Conservation (phyloP, 164 flowering plant genomes). For the Cinnamomum chago region DNA sequence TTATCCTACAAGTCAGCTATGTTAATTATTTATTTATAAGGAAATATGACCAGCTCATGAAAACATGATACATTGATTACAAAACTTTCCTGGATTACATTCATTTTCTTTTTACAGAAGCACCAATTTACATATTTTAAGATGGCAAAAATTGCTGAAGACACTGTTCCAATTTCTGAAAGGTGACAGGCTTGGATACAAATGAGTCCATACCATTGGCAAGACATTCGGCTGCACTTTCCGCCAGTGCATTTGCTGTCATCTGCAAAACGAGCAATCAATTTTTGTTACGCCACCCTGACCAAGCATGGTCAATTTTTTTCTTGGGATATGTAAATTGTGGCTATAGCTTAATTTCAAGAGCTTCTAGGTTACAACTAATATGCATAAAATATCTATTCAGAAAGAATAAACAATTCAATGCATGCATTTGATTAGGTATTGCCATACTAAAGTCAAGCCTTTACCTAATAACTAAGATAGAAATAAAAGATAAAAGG, state of each 20-base stretch:
- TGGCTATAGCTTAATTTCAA: background rate
- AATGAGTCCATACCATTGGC: slow-evolving; percentile 97
- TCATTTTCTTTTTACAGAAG: slow-evolving; percentile 27
- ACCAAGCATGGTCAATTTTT: background rate
- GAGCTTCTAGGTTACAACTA: background rate
- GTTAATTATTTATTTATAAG: background rate
- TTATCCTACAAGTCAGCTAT: background rate
- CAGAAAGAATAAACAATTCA: background rate
- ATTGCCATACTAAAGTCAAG: background rate
- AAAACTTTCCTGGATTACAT: slow-evolving; percentile 64
- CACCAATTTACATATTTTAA: slow-evolving; percentile 36
- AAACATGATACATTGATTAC: slow-evolving; percentile 45
- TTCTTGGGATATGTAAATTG: background rate
- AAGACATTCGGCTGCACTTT: slow-evolving; percentile 84
- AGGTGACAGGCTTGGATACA: slow-evolving; percentile 85
- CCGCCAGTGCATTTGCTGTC: slow-evolving; percentile 88
- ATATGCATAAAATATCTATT: background rate
- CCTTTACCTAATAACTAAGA: background rate
- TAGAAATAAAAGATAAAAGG: background rate
- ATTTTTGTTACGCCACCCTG: background rate
- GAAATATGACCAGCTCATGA: background rate
- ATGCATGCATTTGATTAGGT: background rate
- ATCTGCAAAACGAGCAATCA: slow-evolving; percentile 47
- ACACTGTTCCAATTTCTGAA: slow-evolving; percentile 71
- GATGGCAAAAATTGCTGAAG: slow-evolving; percentile 51